Percentiles rank a stretch among this genome's conserved stretches.
Evolutionary conservation across 768 basidiomycete species (phyloP).

Genomic region (Tulasnella sp.): DNA sequence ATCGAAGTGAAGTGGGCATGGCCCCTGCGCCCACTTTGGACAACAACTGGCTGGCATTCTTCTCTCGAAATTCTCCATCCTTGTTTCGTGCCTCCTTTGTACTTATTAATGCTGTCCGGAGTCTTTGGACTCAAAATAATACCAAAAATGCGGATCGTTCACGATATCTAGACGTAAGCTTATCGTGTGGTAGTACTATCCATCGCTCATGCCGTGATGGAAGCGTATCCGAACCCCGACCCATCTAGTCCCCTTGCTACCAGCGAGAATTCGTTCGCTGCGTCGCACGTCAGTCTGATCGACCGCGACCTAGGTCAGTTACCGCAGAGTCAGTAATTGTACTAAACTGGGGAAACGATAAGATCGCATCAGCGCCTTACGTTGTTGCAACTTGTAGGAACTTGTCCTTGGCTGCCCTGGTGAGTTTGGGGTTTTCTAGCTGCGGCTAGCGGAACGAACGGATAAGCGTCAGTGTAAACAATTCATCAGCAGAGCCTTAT

Average conservation of each 20-base stretch:
- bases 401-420: conserved; percentile 61
- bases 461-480: not conserved
- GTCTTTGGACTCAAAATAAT: not conserved
- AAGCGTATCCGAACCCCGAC: conserved; percentile 73
- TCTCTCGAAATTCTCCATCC: conserved; percentile 3
- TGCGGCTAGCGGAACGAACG: conserved; percentile 60
- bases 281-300: conserved; percentile 63
- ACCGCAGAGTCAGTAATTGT: conserved; percentile 1
- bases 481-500: too few relatives aligned
- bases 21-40: not conserved
- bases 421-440: conserved; percentile 65
- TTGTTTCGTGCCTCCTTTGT: not conserved
- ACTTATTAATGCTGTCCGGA: not conserved
- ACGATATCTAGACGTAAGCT: not conserved
- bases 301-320: conserved; percentile 48
- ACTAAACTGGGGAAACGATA: not conserved
- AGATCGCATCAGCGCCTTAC: conserved; percentile 32
- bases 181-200: not conserved
- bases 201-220: not conserved
- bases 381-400: conserved; percentile 62
- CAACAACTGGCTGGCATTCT: too few relatives aligned
- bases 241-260: conserved; percentile 77
- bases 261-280: conserved; percentile 78
- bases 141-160: conserved; percentile 2
- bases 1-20: not conserved